Base-by-base conservation (phyloP, 768 basidiomycete genomes). In the Lanmaoa rubissima region DNA sequence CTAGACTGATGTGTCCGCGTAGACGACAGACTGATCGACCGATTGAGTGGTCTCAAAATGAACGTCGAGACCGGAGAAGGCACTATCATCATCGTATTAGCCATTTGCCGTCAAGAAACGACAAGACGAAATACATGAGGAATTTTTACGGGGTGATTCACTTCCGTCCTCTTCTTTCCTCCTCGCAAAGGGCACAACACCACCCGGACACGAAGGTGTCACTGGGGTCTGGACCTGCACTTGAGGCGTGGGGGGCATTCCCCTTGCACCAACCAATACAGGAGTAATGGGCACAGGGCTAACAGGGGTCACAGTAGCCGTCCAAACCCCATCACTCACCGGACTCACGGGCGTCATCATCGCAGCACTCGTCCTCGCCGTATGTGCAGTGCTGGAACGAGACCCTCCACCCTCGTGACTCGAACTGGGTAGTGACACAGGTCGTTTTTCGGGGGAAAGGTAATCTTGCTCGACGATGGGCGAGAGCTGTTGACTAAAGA, bases 391-490 rank as follows among this genome's bases (percentile, higher is more conserved):
- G 36, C 64, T 66, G n/a, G 61, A 55, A 21, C 64, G 64, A 14
- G 66, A 63, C 28, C 69, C 73, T 42, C 50, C 58, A 32, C 64
- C 64, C 9, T 66, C 69, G 41, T 60, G 52, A 51, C 65, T 68
- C 5, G 59, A 71, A 51, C 58, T 69, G 14, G 58, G 70, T 41
- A 74, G 68, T 50, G 72, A 75, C 42, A 50, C 69, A 50, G 74
- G 71, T 35, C 73, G 71, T 56, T 71, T 73, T 48, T 77, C 75
- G 0, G 83, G 83, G 7, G 84, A 83, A 53, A 83, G 65, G 62
- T 86, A 86, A 52, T 86, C 83, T 60, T 80, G 80, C 69, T 88
- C 87, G 10, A 77, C 78, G 40, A 88, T 87, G 0, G 87, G 86
- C 2, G 86, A 86, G 38, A 88, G 78, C 44, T 79, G 85, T 48